These are phyloP conservation scores for Arachis stenosperma DNA, from an alignment of 306 rosid species.

Conservation along the genomic window DNA sequence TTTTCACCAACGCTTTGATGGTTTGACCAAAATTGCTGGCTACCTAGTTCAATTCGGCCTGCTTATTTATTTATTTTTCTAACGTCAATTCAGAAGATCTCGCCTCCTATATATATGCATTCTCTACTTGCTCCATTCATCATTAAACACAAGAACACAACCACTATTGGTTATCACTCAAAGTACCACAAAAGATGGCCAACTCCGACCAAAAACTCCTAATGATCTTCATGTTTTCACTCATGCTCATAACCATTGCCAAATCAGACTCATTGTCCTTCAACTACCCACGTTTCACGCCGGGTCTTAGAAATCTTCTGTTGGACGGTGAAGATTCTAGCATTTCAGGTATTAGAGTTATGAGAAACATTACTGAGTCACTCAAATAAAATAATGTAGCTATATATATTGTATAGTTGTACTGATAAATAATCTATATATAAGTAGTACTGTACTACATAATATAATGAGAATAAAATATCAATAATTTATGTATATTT, in stretches of 20 bases:
- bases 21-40: background rate
- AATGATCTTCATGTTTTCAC: background rate
- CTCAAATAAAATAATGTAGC: no score
- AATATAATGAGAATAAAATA: no score
- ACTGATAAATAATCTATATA: no score
- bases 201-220: slow-evolving; percentile 9
- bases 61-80: background rate
- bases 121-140: slow-evolving; percentile 9
- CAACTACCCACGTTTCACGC: slow-evolving; percentile 1
- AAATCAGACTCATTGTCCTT: slow-evolving; percentile 29
- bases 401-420: no score
- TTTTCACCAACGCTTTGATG: background rate
- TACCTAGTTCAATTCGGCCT: background rate
- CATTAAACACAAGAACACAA: slow-evolving; percentile 10
- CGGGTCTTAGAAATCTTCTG: background rate
- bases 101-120: background rate
- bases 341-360: no score
- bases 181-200: slow-evolving; percentile 7
- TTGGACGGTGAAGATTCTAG: slow-evolving; percentile 6
- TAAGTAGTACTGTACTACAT: no score
- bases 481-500: no score
- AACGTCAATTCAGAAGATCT: background rate
- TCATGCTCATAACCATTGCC: slow-evolving; percentile 12
- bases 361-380: no score
- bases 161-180: background rate